Percentiles rank a stretch among this genome's conserved stretches.
These are phyloP conservation scores for Salvia rosmarinus DNA, from an alignment of 257 asterid species.

Conservation along the genomic window DNA sequence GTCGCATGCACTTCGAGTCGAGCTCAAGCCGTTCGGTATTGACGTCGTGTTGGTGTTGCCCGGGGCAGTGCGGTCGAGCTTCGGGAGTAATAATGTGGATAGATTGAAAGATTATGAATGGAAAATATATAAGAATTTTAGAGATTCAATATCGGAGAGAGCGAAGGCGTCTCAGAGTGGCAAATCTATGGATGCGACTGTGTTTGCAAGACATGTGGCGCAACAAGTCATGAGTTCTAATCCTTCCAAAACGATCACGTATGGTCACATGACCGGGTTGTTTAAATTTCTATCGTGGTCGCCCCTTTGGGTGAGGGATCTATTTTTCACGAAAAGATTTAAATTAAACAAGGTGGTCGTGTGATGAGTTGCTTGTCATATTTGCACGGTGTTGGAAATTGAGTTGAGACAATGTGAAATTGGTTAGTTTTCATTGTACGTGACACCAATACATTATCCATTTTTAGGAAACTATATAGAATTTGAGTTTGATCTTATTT, in stretches of 20 bases:
- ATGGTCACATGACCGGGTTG: constrained; percentile 66
- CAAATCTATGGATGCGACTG: constrained; percentile 55
- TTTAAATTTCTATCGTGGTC: constrained; percentile 57
- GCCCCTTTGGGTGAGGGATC: constrained; percentile 71
- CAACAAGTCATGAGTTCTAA: constrained; percentile 47
- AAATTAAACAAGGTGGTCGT: constrained; percentile 40
- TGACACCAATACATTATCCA: not conserved
- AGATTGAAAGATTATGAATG: constrained; percentile 56
- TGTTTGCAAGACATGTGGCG: constrained; percentile 65
- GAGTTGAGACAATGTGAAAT: not conserved
- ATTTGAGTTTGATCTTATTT: too few species aligned
- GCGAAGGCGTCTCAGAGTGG: constrained; percentile 74
- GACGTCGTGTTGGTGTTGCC: constrained; percentile 62
- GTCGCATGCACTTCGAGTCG: constrained; percentile 55
- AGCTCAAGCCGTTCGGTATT: constrained; percentile 58
- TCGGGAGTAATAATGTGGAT: constrained; percentile 46
- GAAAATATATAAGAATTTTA: constrained; percentile 57
- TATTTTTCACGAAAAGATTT: constrained; percentile 51
- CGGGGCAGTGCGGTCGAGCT: constrained; percentile 58
- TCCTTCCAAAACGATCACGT: constrained; percentile 58
- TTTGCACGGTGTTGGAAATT: not conserved
- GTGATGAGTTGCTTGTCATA: not conserved
- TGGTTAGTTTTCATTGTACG: not conserved
- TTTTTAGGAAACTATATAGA: not conserved
- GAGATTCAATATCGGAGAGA: constrained; percentile 54